A percentile compares a stretch with the other conserved stretches of the same genome.
These are phyloP conservation scores for Arabidopsis hybrid DNA, from an alignment of 441 rosid species.

Conservation along the genomic window DNA sequence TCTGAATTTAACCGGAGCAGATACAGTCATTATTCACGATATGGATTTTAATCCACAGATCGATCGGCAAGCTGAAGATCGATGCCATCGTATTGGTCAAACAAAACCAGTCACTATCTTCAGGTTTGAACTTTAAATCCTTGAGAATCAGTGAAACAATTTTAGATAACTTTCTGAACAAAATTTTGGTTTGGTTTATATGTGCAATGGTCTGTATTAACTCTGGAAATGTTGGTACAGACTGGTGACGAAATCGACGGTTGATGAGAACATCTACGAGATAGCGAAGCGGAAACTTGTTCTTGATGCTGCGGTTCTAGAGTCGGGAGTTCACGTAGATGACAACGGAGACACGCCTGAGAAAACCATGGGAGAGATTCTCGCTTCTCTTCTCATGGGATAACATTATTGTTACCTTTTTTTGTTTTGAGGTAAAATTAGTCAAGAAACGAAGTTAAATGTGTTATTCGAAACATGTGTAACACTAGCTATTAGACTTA, in stretches of 20 bases:
- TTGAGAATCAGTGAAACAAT: not conserved
- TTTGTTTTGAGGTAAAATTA: constrained; percentile 29
- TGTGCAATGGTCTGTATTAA: not conserved
- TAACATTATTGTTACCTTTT: constrained; percentile 38
- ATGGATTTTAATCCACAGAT: constrained; percentile 99
- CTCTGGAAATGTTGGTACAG: constrained; percentile 47
- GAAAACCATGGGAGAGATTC: constrained; percentile 93
- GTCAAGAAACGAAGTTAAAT: constrained; percentile 32
- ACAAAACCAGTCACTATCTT: constrained; percentile 87
- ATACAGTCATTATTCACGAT: constrained; percentile 87
- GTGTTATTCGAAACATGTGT: constrained; percentile 35
- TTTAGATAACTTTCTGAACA: not conserved
- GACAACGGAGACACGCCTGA: constrained; percentile 63
- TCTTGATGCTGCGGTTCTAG: constrained; percentile 91
- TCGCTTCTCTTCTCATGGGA: constrained; percentile 82
- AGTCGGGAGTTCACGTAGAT: constrained; percentile 73
- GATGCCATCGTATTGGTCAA: constrained; percentile 97
- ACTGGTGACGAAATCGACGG: constrained; percentile 89
- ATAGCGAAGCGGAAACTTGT: constrained; percentile 84
- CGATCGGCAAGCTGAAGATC: constrained; percentile 96
- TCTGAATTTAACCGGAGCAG: constrained; percentile 92
- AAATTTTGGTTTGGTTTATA: not conserved
- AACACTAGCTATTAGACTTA: constrained; percentile 27
- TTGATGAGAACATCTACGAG: constrained; percentile 93
- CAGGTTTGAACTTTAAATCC: constrained; percentile 54